Evolutionary conservation across 371 early-diverging fungal species (phyloP).

Genomic region (Haplosporangium sp.): DNA sequence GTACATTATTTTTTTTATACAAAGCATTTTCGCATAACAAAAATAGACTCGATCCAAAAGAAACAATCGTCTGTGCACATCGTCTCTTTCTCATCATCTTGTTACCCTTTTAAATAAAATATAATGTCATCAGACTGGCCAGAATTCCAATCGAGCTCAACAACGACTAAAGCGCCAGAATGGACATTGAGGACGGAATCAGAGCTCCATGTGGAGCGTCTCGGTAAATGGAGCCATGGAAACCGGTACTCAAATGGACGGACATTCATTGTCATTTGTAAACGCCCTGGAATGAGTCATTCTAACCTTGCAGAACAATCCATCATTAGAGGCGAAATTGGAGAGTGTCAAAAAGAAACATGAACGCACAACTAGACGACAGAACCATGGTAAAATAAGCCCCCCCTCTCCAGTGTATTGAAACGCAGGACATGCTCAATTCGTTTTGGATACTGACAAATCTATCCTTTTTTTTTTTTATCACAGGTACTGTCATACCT

Average conservation of each 20-base stretch:
- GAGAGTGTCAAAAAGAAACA: slow-evolving; percentile 29
- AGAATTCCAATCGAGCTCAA: slow-evolving; percentile 11
- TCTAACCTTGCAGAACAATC: not conserved
- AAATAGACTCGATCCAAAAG: not conserved
- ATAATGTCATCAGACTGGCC: slow-evolving; percentile 23
- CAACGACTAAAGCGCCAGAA: slow-evolving; percentile 23
- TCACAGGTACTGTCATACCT: not conserved
- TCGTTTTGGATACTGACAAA: not conserved
- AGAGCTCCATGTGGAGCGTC: slow-evolving; percentile 43
- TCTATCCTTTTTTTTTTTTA: not conserved
- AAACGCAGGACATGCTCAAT: not conserved
- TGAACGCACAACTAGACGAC: not conserved
- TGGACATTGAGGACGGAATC: slow-evolving; percentile 44
- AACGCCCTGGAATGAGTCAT: not conserved
- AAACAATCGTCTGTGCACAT: no score
- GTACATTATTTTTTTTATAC: not conserved
- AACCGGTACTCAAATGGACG: not conserved
- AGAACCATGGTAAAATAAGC: slow-evolving; percentile 1
- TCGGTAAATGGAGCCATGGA: slow-evolving; percentile 20
- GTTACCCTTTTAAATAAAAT: not conserved
- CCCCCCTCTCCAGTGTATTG: not conserved
- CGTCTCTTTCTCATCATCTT: not conserved
- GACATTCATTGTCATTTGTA: not conserved
- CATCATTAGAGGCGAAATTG: slow-evolving; percentile 31
- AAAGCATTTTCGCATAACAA: not conserved